Base-by-base conservation (phyloP, 306 rosid species). In the Quercus suber region DNA sequence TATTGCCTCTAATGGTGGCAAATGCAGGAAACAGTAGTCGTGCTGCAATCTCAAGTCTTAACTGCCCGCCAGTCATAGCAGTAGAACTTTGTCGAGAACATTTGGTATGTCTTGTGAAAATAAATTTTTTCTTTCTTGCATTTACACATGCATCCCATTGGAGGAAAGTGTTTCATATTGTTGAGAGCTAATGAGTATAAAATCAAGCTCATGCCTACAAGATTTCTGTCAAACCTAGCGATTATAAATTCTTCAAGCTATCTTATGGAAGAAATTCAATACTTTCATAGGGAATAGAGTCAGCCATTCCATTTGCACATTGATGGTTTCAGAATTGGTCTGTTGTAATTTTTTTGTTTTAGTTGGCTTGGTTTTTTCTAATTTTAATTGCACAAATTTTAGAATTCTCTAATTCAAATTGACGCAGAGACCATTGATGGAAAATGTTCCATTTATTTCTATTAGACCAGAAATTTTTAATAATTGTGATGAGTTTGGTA, bases 1-100 rank as follows among this genome's bases (percentile, higher is more conserved):
- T 53, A 83, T 88, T 87, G 71, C 94, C 92, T 58, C 81, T 94
- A 27, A 94, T 94, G 97, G 87, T 81, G 74, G 85, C 76, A 15
- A 87, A 89, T 82, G 97, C 88, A 43, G 94, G 91, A 69, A 84
- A 84, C 61, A 83, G 94, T 77, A 71, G 23, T 41, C 97, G 74
- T 73, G 82, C 69, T 73, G 93, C 92, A 78, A 89, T 92, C 77
- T 89, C 99, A 56, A 89, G 91, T 72, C 79, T 89, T 74, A 89
- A 92, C 74, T 85, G 82, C 77, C 97, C 97, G 28, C 97, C 97
- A 74, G 85, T 94, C 85, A 18, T 88, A 77, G 97, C 95, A 7
- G 90, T 89, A 52, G 97, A 94, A 86, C 95, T 85, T 80, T 91
- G 97, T 84, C 93, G 97, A 67, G 99, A 94, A 84, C 97, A 85